Evolutionary conservation across 768 basidiomycete genomes (phyloP), one percentile per base, ranked within the genome.

Genomic region (Termitomyces sp.): DNA sequence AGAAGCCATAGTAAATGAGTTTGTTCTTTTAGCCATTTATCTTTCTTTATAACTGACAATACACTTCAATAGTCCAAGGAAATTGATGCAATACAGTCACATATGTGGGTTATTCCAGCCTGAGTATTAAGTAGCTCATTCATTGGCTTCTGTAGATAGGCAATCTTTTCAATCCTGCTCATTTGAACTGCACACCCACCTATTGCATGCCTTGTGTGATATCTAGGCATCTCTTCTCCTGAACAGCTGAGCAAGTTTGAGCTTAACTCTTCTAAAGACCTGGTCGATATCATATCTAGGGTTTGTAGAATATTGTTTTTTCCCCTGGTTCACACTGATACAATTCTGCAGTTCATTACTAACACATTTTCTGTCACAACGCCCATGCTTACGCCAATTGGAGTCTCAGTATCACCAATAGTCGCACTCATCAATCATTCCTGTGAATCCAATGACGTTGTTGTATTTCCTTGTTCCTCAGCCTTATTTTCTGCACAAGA

Each of bases 281-380:
- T 94, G 14, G 83, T 89, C 1, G 83, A 85, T 62, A 65, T 87
- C 26, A 81, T 88, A 50, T 92, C 92, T n/a, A 77, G 82, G 54
- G 91, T 91, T 63, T 40, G 82, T 43, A 13, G 6, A 22, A 9
- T 9, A 50, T 32, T 35, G 2, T 70, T 36, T 26, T 43, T 18
- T 61, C 32, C 48, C 43, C 20, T 13, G 52, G 28, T 9, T 26
- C 38, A 6, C 36, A 22, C 47, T 36, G 52, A 40, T 38, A 16
- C 51, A 49, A 33, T 6, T 28, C 22, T 61, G 38, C n/a, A 98
- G 94, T 94, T 98, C 68, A 83, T 85, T 10, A 90, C 92, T 6
- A 99, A 99, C 68, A 88, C 96, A 0, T 90, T 98, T 66, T 88
- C 94, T 0, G 73, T 97, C 10, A 87, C 93, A 1, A 82, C 87